Conservation (phyloP, 2,329 filamentous ascomycete genomes). For the Verticillium tricorpus region DNA sequence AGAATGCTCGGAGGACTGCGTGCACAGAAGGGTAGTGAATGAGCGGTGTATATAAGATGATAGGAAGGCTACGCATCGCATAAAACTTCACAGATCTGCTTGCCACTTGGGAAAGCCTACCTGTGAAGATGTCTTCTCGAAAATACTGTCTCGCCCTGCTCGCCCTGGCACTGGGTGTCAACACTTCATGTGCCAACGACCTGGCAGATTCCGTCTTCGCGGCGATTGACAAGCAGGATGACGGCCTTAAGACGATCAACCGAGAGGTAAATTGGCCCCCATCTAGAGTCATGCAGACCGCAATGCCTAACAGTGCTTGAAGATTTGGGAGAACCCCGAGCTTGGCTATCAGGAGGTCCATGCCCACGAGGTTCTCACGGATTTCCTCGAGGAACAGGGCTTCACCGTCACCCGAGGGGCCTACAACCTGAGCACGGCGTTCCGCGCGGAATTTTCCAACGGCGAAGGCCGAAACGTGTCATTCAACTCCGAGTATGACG, state of each 20-base stretch:
- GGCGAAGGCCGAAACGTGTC: conserved; percentile 32
- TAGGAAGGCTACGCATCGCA: too few species aligned
- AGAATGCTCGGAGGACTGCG: too few species aligned
- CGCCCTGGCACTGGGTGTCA: not conserved
- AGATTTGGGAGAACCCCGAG: conserved; percentile 1
- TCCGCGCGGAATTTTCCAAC: conserved; percentile 32
- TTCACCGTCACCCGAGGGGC: conserved; percentile 36
- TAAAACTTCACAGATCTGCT: too few species aligned
- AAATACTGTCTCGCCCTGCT: not conserved
- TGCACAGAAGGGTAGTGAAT: too few species aligned
- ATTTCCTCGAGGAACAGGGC: conserved; percentile 27
- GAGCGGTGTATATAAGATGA: too few species aligned
- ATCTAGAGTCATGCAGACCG: not conserved
- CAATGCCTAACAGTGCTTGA: not conserved
- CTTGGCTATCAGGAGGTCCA: conserved; percentile 35
- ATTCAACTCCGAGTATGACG: conserved; percentile 33
- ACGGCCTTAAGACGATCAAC: conserved; percentile 3
- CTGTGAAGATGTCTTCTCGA: not conserved
- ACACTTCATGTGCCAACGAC: not conserved
- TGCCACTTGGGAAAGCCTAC: not conserved
- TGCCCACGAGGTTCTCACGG: conserved; percentile 33
- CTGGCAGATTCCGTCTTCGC: conserved; percentile 3
- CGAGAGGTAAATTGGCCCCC: not conserved
- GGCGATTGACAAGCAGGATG: conserved; percentile 4
- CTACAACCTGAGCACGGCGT: conserved; percentile 37